Conservation (phyloP, 2,329 filamentous ascomycete species). For the Aureobasidium sp. region DNA sequence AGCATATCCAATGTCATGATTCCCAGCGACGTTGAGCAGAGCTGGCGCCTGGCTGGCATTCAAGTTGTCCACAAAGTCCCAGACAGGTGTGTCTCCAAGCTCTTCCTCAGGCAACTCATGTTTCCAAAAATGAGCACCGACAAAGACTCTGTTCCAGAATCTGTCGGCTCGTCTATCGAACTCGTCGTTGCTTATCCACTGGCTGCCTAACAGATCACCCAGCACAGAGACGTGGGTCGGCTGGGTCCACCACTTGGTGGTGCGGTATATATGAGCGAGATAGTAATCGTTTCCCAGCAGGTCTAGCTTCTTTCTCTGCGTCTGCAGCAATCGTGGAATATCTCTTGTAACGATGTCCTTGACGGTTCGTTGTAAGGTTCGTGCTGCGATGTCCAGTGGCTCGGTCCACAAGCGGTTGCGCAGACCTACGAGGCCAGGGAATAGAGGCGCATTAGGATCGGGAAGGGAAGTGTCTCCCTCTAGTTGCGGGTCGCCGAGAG, state of each 20-base stretch:
- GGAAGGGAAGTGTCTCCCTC: slow-evolving; percentile 85
- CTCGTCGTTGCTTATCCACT: slow-evolving; percentile 85
- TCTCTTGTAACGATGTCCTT: slow-evolving; percentile 42
- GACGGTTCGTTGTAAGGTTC: slow-evolving; percentile 14
- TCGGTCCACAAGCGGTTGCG: slow-evolving; percentile 3
- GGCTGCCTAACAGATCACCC: slow-evolving; percentile 85
- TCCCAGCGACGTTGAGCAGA: slow-evolving; percentile 85
- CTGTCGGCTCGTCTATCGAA: slow-evolving; percentile 64
- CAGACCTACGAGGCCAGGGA: slow-evolving; percentile 29
- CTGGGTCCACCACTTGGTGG: slow-evolving; percentile 69
- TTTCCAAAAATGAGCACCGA: slow-evolving; percentile 29
- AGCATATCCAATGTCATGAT: slow-evolving; percentile 94
- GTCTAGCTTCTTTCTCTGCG: slow-evolving; percentile 71
- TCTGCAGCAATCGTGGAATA: slow-evolving; percentile 56
- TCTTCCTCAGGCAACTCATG: background rate
- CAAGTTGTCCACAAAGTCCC: background rate
- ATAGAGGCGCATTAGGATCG: slow-evolving; percentile 35
- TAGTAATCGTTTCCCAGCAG: slow-evolving; percentile 92
- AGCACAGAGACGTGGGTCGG: slow-evolving; percentile 85
- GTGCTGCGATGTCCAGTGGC: slow-evolving; percentile 1
- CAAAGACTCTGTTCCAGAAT: slow-evolving; percentile 76
- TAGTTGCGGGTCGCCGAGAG: slow-evolving; percentile 85
- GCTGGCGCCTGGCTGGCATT: background rate
- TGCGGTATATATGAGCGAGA: slow-evolving; percentile 83
- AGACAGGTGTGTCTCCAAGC: slow-evolving; percentile 17